phyloP scores from a whole-genome alignment of 148 eudicot species.

The Rhododendron williamsianum region DNA sequence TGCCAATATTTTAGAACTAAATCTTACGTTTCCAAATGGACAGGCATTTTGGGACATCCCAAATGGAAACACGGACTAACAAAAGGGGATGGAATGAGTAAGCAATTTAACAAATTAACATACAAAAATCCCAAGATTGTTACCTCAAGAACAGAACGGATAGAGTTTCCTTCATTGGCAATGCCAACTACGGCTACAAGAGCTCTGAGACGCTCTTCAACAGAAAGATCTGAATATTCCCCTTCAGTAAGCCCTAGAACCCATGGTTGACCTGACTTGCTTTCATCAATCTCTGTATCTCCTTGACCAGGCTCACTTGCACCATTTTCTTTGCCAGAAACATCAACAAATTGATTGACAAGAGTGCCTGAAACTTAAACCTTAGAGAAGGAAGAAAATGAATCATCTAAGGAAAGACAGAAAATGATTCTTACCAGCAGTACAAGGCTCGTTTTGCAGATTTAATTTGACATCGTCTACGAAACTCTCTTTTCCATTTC shows the following conservation, averaged over 20 bases:
- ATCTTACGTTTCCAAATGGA: background rate
- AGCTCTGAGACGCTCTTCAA: constrained; percentile 52
- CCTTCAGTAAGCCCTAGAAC: constrained; percentile 60
- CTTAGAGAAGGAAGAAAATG: background rate
- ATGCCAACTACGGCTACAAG: constrained; percentile 48
- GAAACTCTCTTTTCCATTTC: constrained; percentile 22
- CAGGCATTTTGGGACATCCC: background rate
- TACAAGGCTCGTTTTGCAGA: constrained; percentile 17
- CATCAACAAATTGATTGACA: constrained; percentile 13
- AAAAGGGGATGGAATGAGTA: background rate
- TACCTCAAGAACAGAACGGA: constrained; percentile 54
- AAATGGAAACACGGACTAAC: background rate
- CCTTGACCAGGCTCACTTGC: constrained; percentile 23
- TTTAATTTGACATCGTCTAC: constrained; percentile 10
- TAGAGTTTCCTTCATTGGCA: constrained; percentile 50
- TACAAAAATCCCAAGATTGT: background rate
- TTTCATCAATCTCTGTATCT: constrained; percentile 48
- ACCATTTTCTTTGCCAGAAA: constrained; percentile 14
- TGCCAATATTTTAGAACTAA: background rate
- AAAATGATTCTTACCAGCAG: constrained; percentile 22
- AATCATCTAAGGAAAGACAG: background rate
- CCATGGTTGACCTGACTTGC: constrained; percentile 48
- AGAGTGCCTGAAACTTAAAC: constrained; percentile 14
- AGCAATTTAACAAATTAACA: background rate
- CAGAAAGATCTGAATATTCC: constrained; percentile 49